Evolutionary conservation across 345 rosid genomes (phyloP).

Genomic region (Viola odorata): DNA sequence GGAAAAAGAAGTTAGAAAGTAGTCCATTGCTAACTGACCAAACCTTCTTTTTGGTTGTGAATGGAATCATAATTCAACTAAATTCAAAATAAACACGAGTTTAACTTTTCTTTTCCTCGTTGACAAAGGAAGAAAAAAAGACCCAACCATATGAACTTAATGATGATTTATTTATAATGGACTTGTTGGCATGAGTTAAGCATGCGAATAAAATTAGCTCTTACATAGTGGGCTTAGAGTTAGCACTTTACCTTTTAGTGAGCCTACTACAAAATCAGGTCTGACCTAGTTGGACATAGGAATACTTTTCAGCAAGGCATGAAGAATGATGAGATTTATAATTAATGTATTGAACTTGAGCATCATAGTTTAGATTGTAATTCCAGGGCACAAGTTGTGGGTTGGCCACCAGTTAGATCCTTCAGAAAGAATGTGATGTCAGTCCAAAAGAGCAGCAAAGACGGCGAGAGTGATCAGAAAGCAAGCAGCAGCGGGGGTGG

Average conservation of each 20-base stretch:
- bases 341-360: background rate
- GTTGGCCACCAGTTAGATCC: conserved; percentile 27
- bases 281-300: background rate
- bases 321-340: background rate
- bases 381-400: conserved; percentile 30
- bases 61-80: background rate
- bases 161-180: background rate
- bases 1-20: background rate
- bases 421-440: conserved; percentile 22
- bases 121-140: background rate
- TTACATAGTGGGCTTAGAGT: no score
- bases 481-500: background rate
- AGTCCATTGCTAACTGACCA: conserved; percentile 1
- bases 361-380: background rate
- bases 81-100: background rate
- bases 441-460: conserved; percentile 14
- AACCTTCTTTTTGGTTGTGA: background rate
- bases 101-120: no score
- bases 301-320: background rate
- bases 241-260: background rate
- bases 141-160: background rate
- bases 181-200: no score
- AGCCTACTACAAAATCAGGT: background rate
- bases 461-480: conserved; percentile 4
- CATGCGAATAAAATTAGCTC: background rate